Conservation (phyloP, 1,284 basidiomycete genomes). For the Microbotryum saponariae region DNA sequence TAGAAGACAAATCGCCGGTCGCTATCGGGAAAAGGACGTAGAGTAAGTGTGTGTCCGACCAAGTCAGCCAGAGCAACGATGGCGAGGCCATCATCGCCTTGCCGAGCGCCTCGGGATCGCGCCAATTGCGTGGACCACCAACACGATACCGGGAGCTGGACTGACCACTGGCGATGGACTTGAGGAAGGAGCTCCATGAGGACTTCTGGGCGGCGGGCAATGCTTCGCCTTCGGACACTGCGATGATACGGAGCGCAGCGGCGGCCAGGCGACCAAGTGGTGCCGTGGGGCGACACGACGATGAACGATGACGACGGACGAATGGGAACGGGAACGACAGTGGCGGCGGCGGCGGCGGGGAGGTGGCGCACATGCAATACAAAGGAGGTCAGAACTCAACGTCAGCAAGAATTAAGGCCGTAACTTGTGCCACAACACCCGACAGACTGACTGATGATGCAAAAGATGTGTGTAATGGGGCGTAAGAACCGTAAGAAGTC, state of each 20-base stretch:
- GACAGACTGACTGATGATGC: too few species aligned
- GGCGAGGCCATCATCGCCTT: conserved; percentile 34
- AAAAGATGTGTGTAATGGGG: too few species aligned
- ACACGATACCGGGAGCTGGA: conserved; percentile 27
- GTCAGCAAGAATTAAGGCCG: too few species aligned
- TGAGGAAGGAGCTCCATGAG: conserved; percentile 66
- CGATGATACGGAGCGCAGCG: too few species aligned
- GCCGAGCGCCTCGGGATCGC: too few species aligned
- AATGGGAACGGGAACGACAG: not conserved
- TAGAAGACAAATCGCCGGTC: conserved; percentile 82
- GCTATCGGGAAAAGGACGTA: conserved; percentile 47
- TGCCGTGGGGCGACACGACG: not conserved
- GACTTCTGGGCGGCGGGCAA: conserved; percentile 61
- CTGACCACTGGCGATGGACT: conserved; percentile 50
- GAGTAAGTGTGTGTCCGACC: not conserved
- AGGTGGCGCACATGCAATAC: too few species aligned
- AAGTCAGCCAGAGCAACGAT: conserved; percentile 6
- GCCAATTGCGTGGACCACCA: too few species aligned
- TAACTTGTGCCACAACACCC: too few species aligned
- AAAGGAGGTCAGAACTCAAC: too few species aligned
- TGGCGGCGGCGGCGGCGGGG: not conserved
- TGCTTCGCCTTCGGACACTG: conserved; percentile 40
- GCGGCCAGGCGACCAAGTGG: not conserved
- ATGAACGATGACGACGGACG: not conserved
- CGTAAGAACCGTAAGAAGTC: too few species aligned